A percentile compares a stretch with the other conserved stretches of the same genome.
phyloP scores from a whole-genome alignment of 2,329 filamentous ascomycete species.

The Phaeosphaeria sp. region DNA sequence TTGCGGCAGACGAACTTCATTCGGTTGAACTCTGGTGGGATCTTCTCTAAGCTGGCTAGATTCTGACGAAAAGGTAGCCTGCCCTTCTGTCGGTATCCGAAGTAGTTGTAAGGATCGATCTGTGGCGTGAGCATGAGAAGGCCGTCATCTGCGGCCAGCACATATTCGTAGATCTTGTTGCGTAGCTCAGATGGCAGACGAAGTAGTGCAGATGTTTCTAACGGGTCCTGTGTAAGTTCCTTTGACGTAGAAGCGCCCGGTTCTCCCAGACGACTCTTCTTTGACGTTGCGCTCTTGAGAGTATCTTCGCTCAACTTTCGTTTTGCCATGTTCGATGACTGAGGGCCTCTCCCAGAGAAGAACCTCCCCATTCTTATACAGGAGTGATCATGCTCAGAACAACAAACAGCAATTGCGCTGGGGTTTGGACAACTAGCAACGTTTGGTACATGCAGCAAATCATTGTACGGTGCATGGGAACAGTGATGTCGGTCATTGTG shows the following conservation, averaged over 20 bases:
- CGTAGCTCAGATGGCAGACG: not conserved
- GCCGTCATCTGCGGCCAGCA: not conserved
- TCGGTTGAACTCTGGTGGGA: not conserved
- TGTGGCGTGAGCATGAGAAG: not conserved
- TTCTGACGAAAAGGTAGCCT: not conserved
- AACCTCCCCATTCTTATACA: slow-evolving; percentile 1
- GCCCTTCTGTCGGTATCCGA: not conserved
- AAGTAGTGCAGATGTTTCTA: not conserved
- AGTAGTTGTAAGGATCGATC: not conserved
- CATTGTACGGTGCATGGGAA: not conserved
- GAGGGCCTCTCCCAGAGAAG: not conserved
- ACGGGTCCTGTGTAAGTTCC: not conserved
- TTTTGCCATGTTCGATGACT: not conserved
- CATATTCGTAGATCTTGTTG: not conserved
- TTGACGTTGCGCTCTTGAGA: not conserved
- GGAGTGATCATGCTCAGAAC: not conserved
- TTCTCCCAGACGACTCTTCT: not conserved
- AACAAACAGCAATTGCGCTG: not conserved
- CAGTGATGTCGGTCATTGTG: not conserved
- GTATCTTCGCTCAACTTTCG: not conserved
- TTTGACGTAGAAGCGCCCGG: not conserved
- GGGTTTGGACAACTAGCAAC: not conserved
- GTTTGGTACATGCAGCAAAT: not conserved
- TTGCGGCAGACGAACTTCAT: not conserved
- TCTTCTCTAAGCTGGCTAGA: not conserved